Percentiles rank a stretch among this genome's conserved stretches.
Conservation (phyloP, 1,139 yeast species). For the Arxiozyma bovina region DNA sequence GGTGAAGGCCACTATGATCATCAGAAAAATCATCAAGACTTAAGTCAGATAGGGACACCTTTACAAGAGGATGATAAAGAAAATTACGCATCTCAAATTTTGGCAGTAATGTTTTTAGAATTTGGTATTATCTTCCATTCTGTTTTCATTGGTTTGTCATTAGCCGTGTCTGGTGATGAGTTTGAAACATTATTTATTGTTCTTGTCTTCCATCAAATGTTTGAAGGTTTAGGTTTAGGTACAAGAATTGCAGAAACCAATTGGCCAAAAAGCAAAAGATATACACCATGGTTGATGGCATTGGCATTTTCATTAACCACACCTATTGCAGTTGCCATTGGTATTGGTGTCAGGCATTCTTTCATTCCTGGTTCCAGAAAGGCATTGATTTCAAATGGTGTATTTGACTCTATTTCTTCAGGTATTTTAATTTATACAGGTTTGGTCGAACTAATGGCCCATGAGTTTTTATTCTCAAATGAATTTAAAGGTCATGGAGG, state of each 20-base stretch:
- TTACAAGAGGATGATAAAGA: constrained; percentile 11
- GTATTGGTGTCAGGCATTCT: constrained; percentile 67
- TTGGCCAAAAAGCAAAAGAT: constrained; percentile 42
- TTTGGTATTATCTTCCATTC: constrained; percentile 80
- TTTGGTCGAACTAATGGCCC: constrained; percentile 79
- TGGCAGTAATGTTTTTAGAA: constrained; percentile 57
- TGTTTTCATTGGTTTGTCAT: constrained; percentile 64
- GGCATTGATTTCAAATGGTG: constrained; percentile 65
- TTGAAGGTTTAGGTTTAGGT: constrained; percentile 90
- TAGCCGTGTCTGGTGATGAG: constrained; percentile 70
- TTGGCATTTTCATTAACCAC: constrained; percentile 62
- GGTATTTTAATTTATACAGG: constrained; percentile 84
- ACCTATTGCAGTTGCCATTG: constrained; percentile 78
- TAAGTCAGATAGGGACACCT: constrained; percentile 34
- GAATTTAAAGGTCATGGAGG: constrained; percentile 44
- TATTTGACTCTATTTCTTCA: constrained; percentile 73
- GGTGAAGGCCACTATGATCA: constrained; percentile 40
- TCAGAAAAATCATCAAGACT: constrained; percentile 45
- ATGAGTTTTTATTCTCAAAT: constrained; percentile 68
- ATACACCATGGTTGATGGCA: constrained; percentile 54
- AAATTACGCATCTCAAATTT: constrained; percentile 33
- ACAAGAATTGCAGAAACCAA: constrained; percentile 67
- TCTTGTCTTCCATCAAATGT: constrained; percentile 80
- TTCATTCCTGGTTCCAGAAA: constrained; percentile 59
- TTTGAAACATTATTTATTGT: constrained; percentile 71